phyloP scores from a whole-genome alignment of 192 early-diverging fungal genomes.

The Coemansia sp. region DNA sequence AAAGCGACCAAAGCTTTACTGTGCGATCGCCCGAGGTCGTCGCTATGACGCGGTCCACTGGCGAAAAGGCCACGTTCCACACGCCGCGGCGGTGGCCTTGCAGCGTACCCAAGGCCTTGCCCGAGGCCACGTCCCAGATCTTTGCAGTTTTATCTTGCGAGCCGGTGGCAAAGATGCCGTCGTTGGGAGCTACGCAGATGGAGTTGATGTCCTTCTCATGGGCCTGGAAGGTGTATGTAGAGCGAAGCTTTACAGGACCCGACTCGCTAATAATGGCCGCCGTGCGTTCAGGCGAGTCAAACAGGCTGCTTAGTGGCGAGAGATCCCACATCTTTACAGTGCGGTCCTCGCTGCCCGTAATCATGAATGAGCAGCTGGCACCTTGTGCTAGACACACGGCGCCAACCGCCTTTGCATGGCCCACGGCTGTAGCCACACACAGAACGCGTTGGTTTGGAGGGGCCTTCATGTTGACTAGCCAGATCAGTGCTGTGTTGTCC shows the following conservation, averaged over 20 bases:
- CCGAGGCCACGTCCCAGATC: conserved; percentile 85
- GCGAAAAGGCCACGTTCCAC: conserved; percentile 93
- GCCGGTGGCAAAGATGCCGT: conserved; percentile 89
- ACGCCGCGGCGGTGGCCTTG: conserved; percentile 95
- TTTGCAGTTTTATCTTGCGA: conserved; percentile 96
- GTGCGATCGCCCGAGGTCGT: conserved; percentile 94
- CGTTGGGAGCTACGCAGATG: conserved; percentile 87
- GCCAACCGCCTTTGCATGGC: conserved; percentile 93
- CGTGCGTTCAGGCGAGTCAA: conserved; percentile 26
- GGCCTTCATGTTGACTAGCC: conserved; percentile 71
- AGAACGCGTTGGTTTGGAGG: conserved; percentile 61
- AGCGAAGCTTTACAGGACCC: conserved; percentile 37
- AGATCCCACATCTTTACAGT: conserved; percentile 96
- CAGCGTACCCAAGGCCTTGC: conserved; percentile 75
- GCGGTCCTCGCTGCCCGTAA: conserved; percentile 91
- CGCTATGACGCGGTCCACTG: conserved; percentile 92
- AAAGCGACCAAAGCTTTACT: conserved; percentile 92
- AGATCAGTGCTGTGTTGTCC: conserved; percentile 85
- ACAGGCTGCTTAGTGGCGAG: conserved; percentile 46
- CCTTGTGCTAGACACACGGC: conserved; percentile 81
- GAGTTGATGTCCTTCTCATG: conserved; percentile 98
- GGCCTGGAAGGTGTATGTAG: conserved; percentile 88
- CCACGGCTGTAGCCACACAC: conserved; percentile 73
- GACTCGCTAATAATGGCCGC: conserved; percentile 11
- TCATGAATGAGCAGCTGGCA: conserved; percentile 61